Base-by-base conservation (phyloP, 768 basidiomycete species). In the Boletales sp. region DNA sequence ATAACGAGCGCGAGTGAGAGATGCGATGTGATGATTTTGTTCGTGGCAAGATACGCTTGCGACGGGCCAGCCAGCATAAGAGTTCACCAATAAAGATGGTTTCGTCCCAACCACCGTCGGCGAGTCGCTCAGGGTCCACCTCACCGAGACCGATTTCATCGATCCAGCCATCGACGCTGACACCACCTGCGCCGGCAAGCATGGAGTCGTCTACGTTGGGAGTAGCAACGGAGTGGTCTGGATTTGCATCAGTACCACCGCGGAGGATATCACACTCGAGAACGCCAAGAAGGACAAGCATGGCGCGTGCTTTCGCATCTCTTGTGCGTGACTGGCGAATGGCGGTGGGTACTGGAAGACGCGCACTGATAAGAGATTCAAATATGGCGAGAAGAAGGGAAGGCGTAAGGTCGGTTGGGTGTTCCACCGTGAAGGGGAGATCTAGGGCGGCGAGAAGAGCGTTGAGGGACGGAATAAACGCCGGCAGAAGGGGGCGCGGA, bases 261-360 rank as follows among this genome's bases (percentile, higher is more conserved):
- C 68, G 63, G 13, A 90, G 60, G 33, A 89, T 67, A 53, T 90
- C 87, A 30, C 71, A 76, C 53, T 87, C 83, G 7, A 90, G 72
- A 7, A 88, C 78, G 2, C 87, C 87, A 8, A 90, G 73, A 48
- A 91, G 85, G 4, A 90, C 72, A 58, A 90, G 87, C 74, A 86
- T 83, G 31, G 78, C 79, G 41, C 84, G 78, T 1, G 86, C 64
- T 57, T 82, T 82, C 8, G 73, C 70, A 1, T 54, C 49, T 49
- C 51, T 38, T 46, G 65, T 70, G 58, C 72, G 65, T 34, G 73
- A 69, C 46, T 70, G 56, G 53, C 76, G 69, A 21, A 70, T 61
- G 17, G 63, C 42, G 8, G 57, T 31, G 17, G 60, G 39, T 13
- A 82, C 70, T 3, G 81, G 79, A 9, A 90, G 78, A 21, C 82